These are phyloP conservation scores for Jatropha podagrica DNA, from an alignment of 441 rosid genomes.

Conservation along the genomic window DNA sequence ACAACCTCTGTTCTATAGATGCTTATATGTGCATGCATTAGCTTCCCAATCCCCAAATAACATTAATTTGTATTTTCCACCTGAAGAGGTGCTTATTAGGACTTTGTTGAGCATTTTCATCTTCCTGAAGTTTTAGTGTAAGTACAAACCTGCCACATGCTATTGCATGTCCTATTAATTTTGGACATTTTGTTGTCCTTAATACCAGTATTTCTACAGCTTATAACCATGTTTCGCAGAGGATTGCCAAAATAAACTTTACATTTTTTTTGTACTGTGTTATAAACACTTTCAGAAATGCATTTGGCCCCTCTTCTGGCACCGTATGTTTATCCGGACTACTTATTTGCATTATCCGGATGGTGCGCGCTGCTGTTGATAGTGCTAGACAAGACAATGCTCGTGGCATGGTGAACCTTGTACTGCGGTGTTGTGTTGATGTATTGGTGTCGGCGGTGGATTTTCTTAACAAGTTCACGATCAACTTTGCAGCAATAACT, in stretches of 20 bases:
- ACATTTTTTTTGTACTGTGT: not conserved
- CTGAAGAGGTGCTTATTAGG: not conserved
- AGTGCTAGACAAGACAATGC: conserved; percentile 67
- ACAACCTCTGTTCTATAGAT: not conserved
- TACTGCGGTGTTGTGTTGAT: conserved; percentile 58
- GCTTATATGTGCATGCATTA: not conserved
- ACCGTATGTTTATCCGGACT: conserved; percentile 82
- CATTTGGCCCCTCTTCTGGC: conserved; percentile 83
- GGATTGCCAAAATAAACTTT: not conserved
- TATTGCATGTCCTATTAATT: not conserved
- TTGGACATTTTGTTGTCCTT: not conserved
- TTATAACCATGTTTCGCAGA: not conserved
- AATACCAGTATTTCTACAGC: not conserved
- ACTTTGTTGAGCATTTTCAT: not conserved
- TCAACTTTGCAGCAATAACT: conserved; percentile 86
- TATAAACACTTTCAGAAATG: conserved; percentile 57
- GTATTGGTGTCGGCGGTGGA: conserved; percentile 59
- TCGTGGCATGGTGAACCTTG: conserved; percentile 61
- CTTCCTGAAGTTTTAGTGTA: not conserved
- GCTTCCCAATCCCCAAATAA: not conserved
- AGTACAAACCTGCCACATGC: not conserved
- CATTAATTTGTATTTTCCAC: not conserved
- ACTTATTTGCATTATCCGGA: conserved; percentile 60
- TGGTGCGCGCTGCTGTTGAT: conserved; percentile 80
- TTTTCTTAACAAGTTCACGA: conserved; percentile 84